Conservation (phyloP, 208 protist species). For the Histomonas meleagridis region DNA sequence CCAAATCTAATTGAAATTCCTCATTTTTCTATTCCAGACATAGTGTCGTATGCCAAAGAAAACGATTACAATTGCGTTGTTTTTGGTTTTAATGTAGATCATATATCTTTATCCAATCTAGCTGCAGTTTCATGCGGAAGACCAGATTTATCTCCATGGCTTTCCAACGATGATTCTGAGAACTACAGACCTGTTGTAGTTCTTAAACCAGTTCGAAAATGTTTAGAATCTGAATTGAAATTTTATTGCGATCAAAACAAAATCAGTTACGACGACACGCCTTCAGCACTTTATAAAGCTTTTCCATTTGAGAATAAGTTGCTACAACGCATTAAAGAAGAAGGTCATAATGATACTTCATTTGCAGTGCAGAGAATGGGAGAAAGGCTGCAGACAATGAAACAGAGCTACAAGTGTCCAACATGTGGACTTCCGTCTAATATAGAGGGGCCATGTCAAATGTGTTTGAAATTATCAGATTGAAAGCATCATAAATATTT, state of each 20-base stretch:
- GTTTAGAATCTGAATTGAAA: not conserved
- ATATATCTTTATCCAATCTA: not conserved
- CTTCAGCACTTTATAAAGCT: not conserved
- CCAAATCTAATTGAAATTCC: not conserved
- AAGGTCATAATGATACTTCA: not conserved
- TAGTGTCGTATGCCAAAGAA: not conserved
- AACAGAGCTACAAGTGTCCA: not conserved
- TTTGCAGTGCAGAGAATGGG: conserved; percentile 11
- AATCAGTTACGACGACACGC: not conserved
- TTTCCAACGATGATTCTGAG: not conserved
- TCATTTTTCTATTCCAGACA: not conserved
- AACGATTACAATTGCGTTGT: conserved; percentile 25
- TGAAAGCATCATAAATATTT: no score
- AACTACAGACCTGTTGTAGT: not conserved
- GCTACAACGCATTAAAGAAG: not conserved
- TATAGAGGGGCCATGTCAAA: not conserved
- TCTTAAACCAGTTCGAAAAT: not conserved
- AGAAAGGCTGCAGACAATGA: not conserved
- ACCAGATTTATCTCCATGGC: not conserved
- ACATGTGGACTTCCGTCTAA: not conserved
- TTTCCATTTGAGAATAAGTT: not conserved
- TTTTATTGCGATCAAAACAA: not conserved
- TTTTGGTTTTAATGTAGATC: not conserved
- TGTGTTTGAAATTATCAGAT: no score
- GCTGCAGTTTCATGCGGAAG: not conserved